Base-by-base conservation (phyloP, 2,329 filamentous ascomycete genomes). In the Pseudogymnoascus sp. region DNA sequence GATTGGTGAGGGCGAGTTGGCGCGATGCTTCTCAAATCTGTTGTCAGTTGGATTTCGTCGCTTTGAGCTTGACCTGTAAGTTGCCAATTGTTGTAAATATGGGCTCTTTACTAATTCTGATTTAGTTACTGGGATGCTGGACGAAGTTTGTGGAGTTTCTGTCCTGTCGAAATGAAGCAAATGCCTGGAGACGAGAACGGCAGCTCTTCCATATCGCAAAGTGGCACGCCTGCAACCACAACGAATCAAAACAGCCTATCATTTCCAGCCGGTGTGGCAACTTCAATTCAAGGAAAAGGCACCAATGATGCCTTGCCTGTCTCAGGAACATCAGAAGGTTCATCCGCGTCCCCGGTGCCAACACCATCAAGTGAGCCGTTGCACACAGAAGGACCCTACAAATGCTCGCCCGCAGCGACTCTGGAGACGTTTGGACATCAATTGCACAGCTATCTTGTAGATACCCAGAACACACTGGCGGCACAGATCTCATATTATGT, bases 21-120 rank as follows among this genome's bases (percentile, higher is more conserved):
- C 28, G 10, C 28, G 31, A 71, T 89, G 86, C 73, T 75, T 89
- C 37, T 87, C 85, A 4, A 87, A 88, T 71, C 77, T 89, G 1
- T 75, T 89, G 28, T 80, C 81, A 0, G 74, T 81, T n/a, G 84
- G 84, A 4, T 87, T 85, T 69, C 78, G 80, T 41, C 79, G 82
- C 51, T 78, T 88, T 54, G 74, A 82, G 48, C 73, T 87, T 28
- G 86, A 89, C 71, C 69, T 87, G 11, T 60, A 23, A 36, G 54
- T 60, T 60, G 10, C 34, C 25, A 19, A 13, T 19, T 37, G 10
- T 16, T 13, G 14, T 2, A 8, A 10, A 19, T 34, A 19, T n/a
- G 8, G 54, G 3, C n/a, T 13, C 7, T 2, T 6, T 3, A 60
- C 19, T 60, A n/a, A 60, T 8, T 5, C 4, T n/a, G 5, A 60